Evolutionary conservation across 2,329 filamentous ascomycete species (phyloP), one percentile per base, ranked within the genome.

Genomic region (Fusarium sp.): DNA sequence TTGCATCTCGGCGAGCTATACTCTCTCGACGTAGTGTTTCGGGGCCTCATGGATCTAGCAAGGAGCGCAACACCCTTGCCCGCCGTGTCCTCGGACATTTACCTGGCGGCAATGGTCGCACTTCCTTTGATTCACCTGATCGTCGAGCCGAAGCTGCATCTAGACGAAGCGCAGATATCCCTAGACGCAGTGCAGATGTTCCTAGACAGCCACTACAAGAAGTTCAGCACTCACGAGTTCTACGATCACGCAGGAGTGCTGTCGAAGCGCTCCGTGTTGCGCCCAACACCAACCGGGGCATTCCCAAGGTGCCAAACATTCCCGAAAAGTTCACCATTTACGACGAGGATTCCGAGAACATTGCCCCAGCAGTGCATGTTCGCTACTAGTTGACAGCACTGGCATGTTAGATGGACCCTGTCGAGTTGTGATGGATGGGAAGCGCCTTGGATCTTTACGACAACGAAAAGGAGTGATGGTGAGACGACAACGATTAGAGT

Each of bases 261-360:
- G 71, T 54, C 34, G 78, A 75, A 65, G 79, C 82, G 35, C 79
- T 88, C 60, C 81, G 82, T 30, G 82, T 87, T 35, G 81, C 86
- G 35, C 84, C 87, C 7, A 85, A 87, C 73, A 82, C 79, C 56
- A 88, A 88, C 72, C 82, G 84, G 39, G 87, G 86, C 18, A 85
- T 87, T 54, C 86, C 86, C 4, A 81, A 77, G 32, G 83, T 87
- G 52, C 84, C 87, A 27, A 79, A 80, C 37, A 85, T 88, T 34
- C 84, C 87, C 14, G 80, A 82, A 64, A 84, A 85, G 72, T 88
- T 85, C 57, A 68, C 68, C 63, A 78, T 78, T 11, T 79, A 80
- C 66, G 78, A 80, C 25, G 76, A 82, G 72, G 81, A 84, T 63
- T 66, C 78, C 32, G 82, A 84, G 77, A 83, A 82, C 61, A 70